Base-by-base conservation (phyloP, 371 early-diverging fungal species). In the Gilbertella persicaria region DNA sequence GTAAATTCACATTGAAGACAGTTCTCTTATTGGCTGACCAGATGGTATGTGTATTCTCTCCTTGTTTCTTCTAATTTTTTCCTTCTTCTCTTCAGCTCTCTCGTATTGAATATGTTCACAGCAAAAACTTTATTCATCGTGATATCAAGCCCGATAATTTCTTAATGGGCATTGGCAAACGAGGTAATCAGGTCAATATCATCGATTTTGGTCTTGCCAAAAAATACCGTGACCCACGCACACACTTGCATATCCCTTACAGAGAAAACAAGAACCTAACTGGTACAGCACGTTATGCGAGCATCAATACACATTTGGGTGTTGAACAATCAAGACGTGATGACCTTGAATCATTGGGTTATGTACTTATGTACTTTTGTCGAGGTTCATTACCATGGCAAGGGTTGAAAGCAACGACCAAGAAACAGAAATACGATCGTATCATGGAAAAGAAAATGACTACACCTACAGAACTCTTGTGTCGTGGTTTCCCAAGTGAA, bases 161-260 rank as follows among this genome's bases (percentile, higher is more conserved):
- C 73, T 80, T 99, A 61, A 97, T 99, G 96, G 99, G 98, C 50
- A 85, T 92, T 63, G 94, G 93, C 29, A 91, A 92, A 62, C 88
- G 92, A 36, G 92, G 92, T 49, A 96, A 96, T 70, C 95, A 95
- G 60, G 95, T 99, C 28, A 97, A 96, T 71, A 87, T 99, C 26
- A 99, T 99, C 58, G 99, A 99, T 79, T 98, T 98, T 82, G 99
- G 99, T 25, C 81, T 99, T 47, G 97, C 99, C 56, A 99, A 99
- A 69, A 92, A 93, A 69, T 99, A 94, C 78, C 89, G 98, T 55
- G 96, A 98, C 71, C 94, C 98, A 44, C 90, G 89, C 62, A 97
- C 97, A 25, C 92, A 96, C 67, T 78, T 94, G 61, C 99, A 99
- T 75, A 99, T 99, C 55, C 94, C 98, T 13, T 97, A 95, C 78